A percentile compares a stretch with the other conserved stretches of the same genome.
These are phyloP conservation scores for Amoebophrya sp. DNA, from an alignment of 169 alveolate genomes.

Conservation along the genomic window DNA sequence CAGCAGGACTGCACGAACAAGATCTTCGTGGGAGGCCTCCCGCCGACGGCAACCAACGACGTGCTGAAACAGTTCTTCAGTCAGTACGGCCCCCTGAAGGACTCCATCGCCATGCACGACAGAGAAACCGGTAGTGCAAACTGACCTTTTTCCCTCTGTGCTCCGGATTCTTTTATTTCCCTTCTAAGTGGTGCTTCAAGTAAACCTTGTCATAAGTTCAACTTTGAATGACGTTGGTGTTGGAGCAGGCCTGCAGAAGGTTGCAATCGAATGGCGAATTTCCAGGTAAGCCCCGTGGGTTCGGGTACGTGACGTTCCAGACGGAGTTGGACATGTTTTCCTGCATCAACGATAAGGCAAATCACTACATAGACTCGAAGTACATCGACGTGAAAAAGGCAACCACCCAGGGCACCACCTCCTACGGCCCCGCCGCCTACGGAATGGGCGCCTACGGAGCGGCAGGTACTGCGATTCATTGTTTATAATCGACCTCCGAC, in stretches of 20 bases:
- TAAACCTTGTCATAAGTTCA: no score
- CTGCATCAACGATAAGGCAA: background rate
- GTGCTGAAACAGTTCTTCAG: background rate
- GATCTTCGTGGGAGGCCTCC: background rate
- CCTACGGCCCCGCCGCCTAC: background rate
- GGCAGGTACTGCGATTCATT: no score
- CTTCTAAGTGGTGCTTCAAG: no score
- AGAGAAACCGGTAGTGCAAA: background rate
- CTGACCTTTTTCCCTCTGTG: no score
- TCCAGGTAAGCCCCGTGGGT: conserved; percentile 48
- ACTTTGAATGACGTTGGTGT: no score
- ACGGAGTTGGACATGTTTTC: background rate
- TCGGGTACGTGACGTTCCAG: conserved; percentile 57
- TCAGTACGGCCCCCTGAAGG: background rate
- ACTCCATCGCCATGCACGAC: background rate
- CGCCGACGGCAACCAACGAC: background rate
- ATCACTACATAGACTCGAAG: background rate
- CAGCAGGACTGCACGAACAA: background rate
- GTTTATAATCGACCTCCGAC: no score
- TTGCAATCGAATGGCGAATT: no score
- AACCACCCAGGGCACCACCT: background rate
- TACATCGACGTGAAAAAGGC: background rate
- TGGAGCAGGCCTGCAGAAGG: no score
- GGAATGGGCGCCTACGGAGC: background rate
- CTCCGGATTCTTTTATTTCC: no score